Percentiles rank a stretch among this genome's conserved stretches.
These are phyloP conservation scores for Scutellaria baicalensis DNA, from an alignment of 257 asterid genomes.

Conservation along the genomic window DNA sequence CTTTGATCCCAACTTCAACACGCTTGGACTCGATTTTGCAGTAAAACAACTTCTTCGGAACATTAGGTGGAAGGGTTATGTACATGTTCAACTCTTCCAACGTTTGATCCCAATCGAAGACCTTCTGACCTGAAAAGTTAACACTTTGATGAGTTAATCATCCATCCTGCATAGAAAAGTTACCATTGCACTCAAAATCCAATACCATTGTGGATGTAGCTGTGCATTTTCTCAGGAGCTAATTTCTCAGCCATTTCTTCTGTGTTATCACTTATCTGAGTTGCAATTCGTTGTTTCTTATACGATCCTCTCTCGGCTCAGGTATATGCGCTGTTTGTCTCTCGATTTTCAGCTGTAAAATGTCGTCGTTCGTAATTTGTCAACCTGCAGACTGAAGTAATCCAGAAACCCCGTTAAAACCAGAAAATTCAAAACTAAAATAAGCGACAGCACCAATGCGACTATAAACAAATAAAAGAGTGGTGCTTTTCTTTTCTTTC, in stretches of 20 bases:
- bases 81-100: slow-evolving; percentile 94
- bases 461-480: not conserved
- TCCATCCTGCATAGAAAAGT: not conserved
- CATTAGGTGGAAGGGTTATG: slow-evolving; percentile 72
- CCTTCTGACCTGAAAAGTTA: slow-evolving; percentile 66
- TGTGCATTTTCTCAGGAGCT: slow-evolving; percentile 37
- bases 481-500: not conserved
- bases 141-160: not conserved
- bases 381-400: not conserved
- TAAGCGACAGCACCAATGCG: not conserved
- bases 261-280: not conserved
- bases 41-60: slow-evolving; percentile 75
- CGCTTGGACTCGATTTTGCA: slow-evolving; percentile 75
- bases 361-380: not conserved
- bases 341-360: not conserved
- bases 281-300: not conserved
- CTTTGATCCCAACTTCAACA: slow-evolving; percentile 92
- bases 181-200: not conserved
- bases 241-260: slow-evolving; percentile 72
- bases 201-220: slow-evolving; percentile 53
- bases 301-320: not conserved
- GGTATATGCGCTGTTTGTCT: not conserved
- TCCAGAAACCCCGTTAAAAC: slow-evolving; percentile 1
- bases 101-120: slow-evolving; percentile 98
- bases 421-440: not conserved